Conservation (phyloP, 805 yeast species). For the Kuraishia borneana region DNA sequence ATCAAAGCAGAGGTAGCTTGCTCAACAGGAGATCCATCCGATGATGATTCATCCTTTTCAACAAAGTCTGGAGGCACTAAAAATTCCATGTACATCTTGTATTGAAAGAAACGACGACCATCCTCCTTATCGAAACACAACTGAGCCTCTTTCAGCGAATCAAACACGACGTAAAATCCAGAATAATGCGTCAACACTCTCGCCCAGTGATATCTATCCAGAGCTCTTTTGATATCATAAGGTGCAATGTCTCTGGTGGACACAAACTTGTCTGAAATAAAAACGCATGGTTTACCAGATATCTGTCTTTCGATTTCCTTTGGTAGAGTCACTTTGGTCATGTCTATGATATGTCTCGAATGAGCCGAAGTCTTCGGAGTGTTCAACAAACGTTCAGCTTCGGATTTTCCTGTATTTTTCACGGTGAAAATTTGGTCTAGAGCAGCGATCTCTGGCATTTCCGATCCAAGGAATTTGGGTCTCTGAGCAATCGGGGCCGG, state of each 20-base stretch:
- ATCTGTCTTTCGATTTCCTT: conserved; percentile 35
- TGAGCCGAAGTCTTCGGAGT: conserved; percentile 12
- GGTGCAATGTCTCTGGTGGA: conserved; percentile 35
- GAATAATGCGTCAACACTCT: conserved; percentile 48
- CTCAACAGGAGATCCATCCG: conserved; percentile 24
- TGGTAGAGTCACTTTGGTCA: conserved; percentile 26
- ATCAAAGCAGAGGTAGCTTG: conserved; percentile 50
- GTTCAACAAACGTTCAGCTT: not conserved
- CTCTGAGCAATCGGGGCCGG: not conserved
- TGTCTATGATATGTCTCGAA: conserved; percentile 18
- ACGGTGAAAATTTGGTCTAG: not conserved
- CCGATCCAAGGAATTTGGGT: not conserved
- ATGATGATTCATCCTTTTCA: too few relatives aligned
- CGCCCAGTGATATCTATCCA: conserved; percentile 54
- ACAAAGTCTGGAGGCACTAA: conserved; percentile 34
- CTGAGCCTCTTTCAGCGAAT: conserved; percentile 44
- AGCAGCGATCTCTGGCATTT: conserved; percentile 1
- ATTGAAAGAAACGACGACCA: conserved; percentile 37
- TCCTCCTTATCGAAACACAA: conserved; percentile 51
- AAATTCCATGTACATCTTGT: conserved; percentile 46
- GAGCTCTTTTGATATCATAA: conserved; percentile 45
- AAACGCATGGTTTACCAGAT: conserved; percentile 46
- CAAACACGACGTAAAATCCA: conserved; percentile 69
- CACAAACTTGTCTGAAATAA: conserved; percentile 38
- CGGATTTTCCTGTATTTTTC: not conserved